Conservation (phyloP, 2,329 filamentous ascomycete species). For the Rhynchosporium secalis region DNA sequence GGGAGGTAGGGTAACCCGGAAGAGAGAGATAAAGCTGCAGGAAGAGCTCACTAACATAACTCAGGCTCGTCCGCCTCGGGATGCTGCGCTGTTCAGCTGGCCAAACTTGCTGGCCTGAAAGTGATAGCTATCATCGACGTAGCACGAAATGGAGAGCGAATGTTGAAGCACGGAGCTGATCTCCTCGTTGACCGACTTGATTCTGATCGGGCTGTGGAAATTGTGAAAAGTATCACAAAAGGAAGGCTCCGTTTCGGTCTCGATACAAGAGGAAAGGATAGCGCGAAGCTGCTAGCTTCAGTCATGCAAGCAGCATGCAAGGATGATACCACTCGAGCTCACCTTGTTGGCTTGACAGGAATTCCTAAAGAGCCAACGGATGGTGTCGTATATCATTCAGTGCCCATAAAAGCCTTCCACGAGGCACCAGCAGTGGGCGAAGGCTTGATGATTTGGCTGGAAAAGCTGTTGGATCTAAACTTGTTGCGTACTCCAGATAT, state of each 20-base stretch:
- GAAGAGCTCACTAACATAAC: constrained; percentile 8
- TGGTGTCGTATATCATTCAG: constrained; percentile 40
- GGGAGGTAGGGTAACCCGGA: constrained; percentile 53
- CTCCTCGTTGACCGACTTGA: constrained; percentile 70
- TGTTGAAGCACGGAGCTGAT: constrained; percentile 56
- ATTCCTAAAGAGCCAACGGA: constrained; percentile 54
- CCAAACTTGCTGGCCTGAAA: constrained; percentile 62
- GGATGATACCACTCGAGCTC: constrained; percentile 42
- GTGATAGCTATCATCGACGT: constrained; percentile 68
- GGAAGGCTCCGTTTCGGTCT: constrained; percentile 64
- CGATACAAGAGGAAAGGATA: constrained; percentile 67
- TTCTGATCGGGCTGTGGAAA: constrained; percentile 61
- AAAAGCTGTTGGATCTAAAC: constrained; percentile 57
- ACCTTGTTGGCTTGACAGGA: constrained; percentile 68
- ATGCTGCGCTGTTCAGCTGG: constrained; percentile 65
- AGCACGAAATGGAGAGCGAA: constrained; percentile 62
- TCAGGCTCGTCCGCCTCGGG: constrained; percentile 68
- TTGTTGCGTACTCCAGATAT: constrained; percentile 62
- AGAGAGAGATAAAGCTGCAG: neutral
- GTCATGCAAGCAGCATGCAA: constrained; percentile 26
- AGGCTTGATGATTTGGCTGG: constrained; percentile 64
- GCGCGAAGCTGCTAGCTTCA: constrained; percentile 52
- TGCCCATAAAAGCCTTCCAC: constrained; percentile 77
- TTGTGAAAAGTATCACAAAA: constrained; percentile 60
- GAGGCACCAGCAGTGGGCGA: constrained; percentile 64